Conservation (phyloP, 345 rosid species). For the Nasturtium officinale region DNA sequence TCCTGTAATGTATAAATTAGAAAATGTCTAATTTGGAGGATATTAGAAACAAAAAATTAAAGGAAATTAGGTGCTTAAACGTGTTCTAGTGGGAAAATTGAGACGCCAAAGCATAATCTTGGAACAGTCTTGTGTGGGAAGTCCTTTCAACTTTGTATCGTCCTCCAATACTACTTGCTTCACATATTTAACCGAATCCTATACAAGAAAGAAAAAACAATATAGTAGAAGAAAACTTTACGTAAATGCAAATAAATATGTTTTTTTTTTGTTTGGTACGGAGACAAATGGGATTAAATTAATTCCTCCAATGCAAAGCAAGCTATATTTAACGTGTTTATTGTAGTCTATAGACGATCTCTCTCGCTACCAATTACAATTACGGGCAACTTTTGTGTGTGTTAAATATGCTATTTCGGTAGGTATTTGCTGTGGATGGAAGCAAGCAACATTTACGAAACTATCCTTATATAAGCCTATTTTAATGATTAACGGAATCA, state of each 20-base stretch:
- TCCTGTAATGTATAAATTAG: background rate
- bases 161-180: constrained; percentile 81
- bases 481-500: background rate
- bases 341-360: background rate
- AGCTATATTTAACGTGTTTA: background rate
- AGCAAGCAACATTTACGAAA: background rate
- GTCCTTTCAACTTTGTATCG: constrained; percentile 75
- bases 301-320: background rate
- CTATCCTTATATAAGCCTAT: background rate
- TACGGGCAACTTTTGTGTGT: background rate
- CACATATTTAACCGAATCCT: constrained; percentile 87
- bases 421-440: background rate
- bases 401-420: background rate
- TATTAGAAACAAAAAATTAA: constrained; percentile 15
- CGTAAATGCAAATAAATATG: background rate
- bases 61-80: constrained; percentile 36
- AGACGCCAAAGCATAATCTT: constrained; percentile 90
- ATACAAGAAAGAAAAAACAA: background rate
- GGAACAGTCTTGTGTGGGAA: constrained; percentile 73
- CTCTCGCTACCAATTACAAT: background rate
- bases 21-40: constrained; percentile 18
- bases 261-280: too few species aligned
- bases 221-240: background rate
- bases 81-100: constrained; percentile 42
- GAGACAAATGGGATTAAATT: too few species aligned